Evolutionary conservation across 768 basidiomycete species (phyloP).

Genomic region (Boletus fagicola): DNA sequence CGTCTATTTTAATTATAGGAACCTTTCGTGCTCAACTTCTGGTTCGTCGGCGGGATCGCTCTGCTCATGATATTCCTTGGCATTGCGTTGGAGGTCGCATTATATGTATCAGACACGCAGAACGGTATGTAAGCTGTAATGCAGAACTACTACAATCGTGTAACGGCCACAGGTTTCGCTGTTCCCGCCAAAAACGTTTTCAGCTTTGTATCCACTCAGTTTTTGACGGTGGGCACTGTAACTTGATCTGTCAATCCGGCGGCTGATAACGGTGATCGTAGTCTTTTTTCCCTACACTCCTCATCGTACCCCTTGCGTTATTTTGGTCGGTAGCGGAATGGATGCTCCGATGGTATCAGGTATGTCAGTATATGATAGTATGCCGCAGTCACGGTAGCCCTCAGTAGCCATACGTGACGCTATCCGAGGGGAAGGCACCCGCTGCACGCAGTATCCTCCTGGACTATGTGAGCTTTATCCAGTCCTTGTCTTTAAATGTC

Average conservation of each 20-base stretch:
- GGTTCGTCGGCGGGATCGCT: constrained; percentile 40
- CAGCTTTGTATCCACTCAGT: constrained; percentile 44
- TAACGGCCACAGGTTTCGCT: constrained; percentile 44
- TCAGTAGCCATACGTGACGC: constrained; percentile 57
- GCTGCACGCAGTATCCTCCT: constrained; percentile 62
- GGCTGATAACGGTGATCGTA: constrained; percentile 21
- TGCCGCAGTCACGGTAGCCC: constrained; percentile 5
- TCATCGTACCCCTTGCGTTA: constrained; percentile 49
- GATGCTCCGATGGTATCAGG: constrained; percentile 57
- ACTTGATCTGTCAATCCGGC: not conserved
- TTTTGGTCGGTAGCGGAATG: constrained; percentile 55
- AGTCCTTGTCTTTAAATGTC: not conserved
- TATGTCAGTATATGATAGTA: constrained; percentile 27
- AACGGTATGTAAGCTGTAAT: constrained; percentile 12
- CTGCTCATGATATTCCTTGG: constrained; percentile 40
- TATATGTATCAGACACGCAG: constrained; percentile 16
- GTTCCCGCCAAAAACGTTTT: constrained; percentile 53
- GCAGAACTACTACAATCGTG: not conserved
- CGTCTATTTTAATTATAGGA: constrained; percentile 19
- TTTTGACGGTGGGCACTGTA: constrained; percentile 41
- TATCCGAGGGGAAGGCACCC: constrained; percentile 50
- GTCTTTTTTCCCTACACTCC: constrained; percentile 58
- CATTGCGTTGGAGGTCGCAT: constrained; percentile 11
- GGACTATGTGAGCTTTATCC: constrained; percentile 52
- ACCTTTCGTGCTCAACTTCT: constrained; percentile 35